Evolutionary conservation across 2,329 filamentous ascomycete species (phyloP), one percentile per base, ranked within the genome.

Genomic region (Cladophialophora immunda): DNA sequence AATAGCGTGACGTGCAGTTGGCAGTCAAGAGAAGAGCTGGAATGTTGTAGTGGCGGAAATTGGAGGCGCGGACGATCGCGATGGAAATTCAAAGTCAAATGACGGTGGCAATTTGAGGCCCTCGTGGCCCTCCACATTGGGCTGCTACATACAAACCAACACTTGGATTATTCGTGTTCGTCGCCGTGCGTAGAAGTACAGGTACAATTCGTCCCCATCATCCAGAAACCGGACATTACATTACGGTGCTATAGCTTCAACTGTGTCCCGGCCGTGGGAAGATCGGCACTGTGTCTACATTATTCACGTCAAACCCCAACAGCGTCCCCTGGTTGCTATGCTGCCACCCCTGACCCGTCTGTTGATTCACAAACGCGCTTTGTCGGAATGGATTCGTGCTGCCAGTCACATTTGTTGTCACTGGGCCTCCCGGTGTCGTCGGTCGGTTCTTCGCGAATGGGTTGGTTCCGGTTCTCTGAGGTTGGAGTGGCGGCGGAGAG

Each of bases 381-480:
- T 98, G 93, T 17, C 95, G 87, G 85, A 98, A 98, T 0, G 95
- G 95, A 75, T 99, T 99, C 1, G 94, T 97, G 74, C 88, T 93
- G 8, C 93, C 94, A 0, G 94, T 97, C 1, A 90, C 86, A 74
- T 94, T 93, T 1, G 93, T 88, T 61, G 86, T 85, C 4, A 95
- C 80, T 57, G 85, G 77, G n/a, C 78, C 77, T 2, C 77, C 75
- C 7, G 80, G 69, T 27, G 79, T 78, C 19, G 79, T 76, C 19
- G 84, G 79, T 1, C 80, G 76, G 55, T 82, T 84, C 54, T 88
- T 86, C 22, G 89, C 86, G 74, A 92, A 92, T 0, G 90, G 90
- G 73, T 92, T 92, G 0, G 89, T 92, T 55, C 89, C 89, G 15
- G 89, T 91, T n/a, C 84, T 83, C 70, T 87, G 84, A 11, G 86